A percentile compares a stretch with the other conserved stretches of the same genome.
Evolutionary conservation across 805 yeast species (phyloP).

Genomic region (Metschnikowia matae): DNA sequence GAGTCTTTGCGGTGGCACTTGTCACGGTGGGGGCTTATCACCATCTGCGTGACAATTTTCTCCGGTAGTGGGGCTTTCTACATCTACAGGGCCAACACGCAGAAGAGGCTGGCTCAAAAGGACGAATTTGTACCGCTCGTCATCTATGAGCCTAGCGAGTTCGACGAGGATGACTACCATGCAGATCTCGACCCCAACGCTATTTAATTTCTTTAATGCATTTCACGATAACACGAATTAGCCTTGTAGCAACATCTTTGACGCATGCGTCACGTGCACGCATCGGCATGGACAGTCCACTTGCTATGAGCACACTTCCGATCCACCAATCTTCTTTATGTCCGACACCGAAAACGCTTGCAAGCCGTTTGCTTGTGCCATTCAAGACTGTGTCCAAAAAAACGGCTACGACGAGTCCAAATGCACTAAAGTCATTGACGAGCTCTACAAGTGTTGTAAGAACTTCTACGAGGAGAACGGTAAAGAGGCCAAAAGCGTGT

Average conservation of each 20-base stretch:
- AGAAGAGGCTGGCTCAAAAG: conserved; percentile 21
- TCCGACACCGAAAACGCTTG: conserved; percentile 44
- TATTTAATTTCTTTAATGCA: conserved; percentile 5
- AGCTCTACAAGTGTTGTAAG: conserved; percentile 71
- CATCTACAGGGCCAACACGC: conserved; percentile 32
- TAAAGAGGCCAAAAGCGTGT: conserved; percentile 54
- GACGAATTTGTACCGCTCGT: conserved; percentile 42
- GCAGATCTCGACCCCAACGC: conserved; percentile 44
- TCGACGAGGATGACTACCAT: conserved; percentile 51
- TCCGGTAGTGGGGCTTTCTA: conserved; percentile 51
- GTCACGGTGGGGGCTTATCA: conserved; percentile 80
- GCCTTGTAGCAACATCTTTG: not conserved
- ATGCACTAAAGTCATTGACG: conserved; percentile 67
- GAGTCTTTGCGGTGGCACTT: conserved; percentile 92
- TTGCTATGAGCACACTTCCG: not conserved
- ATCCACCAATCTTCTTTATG: not conserved
- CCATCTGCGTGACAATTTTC: conserved; percentile 63
- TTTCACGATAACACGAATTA: not conserved
- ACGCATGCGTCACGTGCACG: conserved; percentile 4
- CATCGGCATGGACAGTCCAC: not conserved
- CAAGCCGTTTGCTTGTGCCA: conserved; percentile 76
- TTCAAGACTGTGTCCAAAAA: conserved; percentile 69
- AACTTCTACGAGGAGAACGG: conserved; percentile 61
- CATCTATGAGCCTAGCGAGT: conserved; percentile 45
- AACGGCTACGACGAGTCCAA: conserved; percentile 67